Base-by-base conservation (phyloP, 2,329 filamentous ascomycete species). In the Arthrobotrys sinensis region DNA sequence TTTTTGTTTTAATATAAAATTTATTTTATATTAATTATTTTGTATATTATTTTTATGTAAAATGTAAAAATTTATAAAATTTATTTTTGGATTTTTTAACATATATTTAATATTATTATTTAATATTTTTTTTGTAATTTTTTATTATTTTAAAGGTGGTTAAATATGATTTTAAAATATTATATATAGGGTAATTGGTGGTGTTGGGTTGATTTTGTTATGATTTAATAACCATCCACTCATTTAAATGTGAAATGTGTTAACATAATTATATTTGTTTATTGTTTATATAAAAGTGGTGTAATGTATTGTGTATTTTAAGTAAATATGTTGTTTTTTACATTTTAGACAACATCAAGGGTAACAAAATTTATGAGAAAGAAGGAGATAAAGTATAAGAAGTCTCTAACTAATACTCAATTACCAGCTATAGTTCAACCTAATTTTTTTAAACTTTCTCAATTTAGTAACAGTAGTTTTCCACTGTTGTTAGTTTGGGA, bases 341-440 rank as follows among this genome's bases (percentile, higher is more conserved):
- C 14, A 53, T 14, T 53, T 53, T 53, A 6, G 28, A 12, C 14
- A 53, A 53, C 28, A n/a, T 16, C 3, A 2, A 1, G 14, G 28
- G 50, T 34, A 24, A n/a, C 19, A 34, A 55, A 16, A 65, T n/a
- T 8, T 52, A 40, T 53, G 52, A 55, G 28, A 4, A 43, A 34
- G 28, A 52, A 66, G 24, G 32, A 67, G 24, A 52, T 14, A 48
- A 65, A 48, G 38, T 72, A 38, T 72, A 50, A 40, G 60, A 72
- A 53, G 28, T 10, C 19, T 53, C 14, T 53, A 10, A 12, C 11
- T 53, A 10, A 10, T 53, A 53, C 14, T 53, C 7, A 53, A 12
- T 34, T 53, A 16, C 14, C 11, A 53, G 19, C 19, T 53, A 53
- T 36, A 34, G 28, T 53, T 53, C 14, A 53, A 12, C 28, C 14